A percentile compares a stretch with the other conserved stretches of the same genome.
Conservation (phyloP, 2,329 filamentous ascomycete species). For the Alternaria infectoria region DNA sequence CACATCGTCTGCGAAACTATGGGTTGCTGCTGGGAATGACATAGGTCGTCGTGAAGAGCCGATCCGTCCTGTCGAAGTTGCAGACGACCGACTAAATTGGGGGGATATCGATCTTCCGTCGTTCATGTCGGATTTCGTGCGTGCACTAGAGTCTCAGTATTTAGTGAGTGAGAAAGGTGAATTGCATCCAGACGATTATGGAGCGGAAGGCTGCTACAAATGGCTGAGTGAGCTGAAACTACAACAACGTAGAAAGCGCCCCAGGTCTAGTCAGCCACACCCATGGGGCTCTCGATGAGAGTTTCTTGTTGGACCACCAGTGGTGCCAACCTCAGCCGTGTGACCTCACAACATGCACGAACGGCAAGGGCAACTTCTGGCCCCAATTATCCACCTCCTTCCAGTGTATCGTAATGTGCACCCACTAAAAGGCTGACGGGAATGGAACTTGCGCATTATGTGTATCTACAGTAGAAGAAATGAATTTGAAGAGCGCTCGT, state of each 20-base stretch:
- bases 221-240: neutral
- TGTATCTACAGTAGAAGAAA: neutral
- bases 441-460: neutral
- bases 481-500: neutral
- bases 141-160: neutral
- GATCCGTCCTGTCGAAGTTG: neutral
- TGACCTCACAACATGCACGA: neutral
- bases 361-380: neutral
- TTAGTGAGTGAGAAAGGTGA: neutral
- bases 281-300: neutral
- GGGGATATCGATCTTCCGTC: neutral
- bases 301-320: neutral
- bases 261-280: neutral
- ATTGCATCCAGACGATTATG: neutral
- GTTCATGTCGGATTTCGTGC: neutral
- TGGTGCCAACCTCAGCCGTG: neutral
- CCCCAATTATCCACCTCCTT: neutral
- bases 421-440: neutral
- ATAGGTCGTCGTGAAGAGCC: neutral
- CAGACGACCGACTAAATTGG: neutral
- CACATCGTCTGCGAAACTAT: neutral
- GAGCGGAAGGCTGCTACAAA: neutral
- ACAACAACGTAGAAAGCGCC: neutral
- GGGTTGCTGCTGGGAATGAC: neutral
- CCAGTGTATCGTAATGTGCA: neutral